These are phyloP conservation scores for Trametes punicea DNA, from an alignment of 768 basidiomycete genomes.

Conservation along the genomic window DNA sequence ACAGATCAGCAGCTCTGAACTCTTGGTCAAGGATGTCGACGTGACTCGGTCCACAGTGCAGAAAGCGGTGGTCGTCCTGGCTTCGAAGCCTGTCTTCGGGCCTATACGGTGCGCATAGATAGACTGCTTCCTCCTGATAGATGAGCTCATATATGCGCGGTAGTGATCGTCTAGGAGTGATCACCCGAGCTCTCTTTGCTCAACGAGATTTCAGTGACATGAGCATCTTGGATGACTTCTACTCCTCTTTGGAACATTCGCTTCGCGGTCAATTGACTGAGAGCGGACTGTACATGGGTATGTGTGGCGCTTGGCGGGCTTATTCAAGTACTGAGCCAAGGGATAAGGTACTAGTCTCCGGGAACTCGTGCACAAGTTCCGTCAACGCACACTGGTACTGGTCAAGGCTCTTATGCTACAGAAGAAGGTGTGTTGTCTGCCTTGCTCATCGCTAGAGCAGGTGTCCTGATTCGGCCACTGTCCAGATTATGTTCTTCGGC, in stretches of 20 bases:
- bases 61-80: conserved; percentile 94
- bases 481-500: conserved; percentile 94
- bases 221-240: conserved; percentile 87
- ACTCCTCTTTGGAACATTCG: conserved; percentile 68
- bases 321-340: background rate
- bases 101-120: conserved; percentile 66
- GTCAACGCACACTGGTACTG: conserved; percentile 89
- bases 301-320: conserved; percentile 22
- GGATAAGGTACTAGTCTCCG: conserved; percentile 72
- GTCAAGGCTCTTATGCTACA: conserved; percentile 94
- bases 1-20: conserved; percentile 78
- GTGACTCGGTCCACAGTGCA: conserved; percentile 96
- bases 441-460: too few relatives aligned
- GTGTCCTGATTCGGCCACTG: background rate
- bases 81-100: conserved; percentile 87
- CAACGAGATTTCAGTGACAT: conserved; percentile 83
- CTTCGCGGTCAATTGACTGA: conserved; percentile 83
- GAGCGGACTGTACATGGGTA: conserved; percentile 93
- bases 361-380: conserved; percentile 90
- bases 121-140: background rate
- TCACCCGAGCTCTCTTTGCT: conserved; percentile 77
- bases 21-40: conserved; percentile 76
- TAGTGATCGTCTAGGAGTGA: conserved; percentile 90
- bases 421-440: conserved; percentile 60
- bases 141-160: background rate